Evolutionary conservation across 2,329 filamentous ascomycete genomes (phyloP).

Genomic region (Pseudogymnoascus sp.): DNA sequence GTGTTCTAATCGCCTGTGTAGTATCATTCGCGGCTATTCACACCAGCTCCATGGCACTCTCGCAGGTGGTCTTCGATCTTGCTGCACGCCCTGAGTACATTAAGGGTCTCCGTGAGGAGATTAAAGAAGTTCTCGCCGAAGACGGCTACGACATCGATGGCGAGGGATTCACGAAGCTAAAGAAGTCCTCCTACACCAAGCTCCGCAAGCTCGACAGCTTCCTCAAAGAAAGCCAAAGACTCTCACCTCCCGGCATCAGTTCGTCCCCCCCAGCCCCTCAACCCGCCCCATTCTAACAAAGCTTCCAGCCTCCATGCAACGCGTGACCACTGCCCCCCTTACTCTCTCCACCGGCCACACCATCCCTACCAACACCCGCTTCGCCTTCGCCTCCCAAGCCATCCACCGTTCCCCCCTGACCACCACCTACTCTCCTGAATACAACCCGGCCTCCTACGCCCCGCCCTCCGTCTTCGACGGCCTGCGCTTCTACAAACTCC

Average conservation of each 20-base stretch:
- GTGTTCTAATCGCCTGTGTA: slow-evolving; percentile 6
- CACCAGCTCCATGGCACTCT: slow-evolving; percentile 40
- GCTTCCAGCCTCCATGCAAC: slow-evolving; percentile 17
- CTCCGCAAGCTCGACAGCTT: slow-evolving; percentile 35
- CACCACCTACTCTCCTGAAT: slow-evolving; percentile 19
- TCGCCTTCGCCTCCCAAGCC: slow-evolving; percentile 28
- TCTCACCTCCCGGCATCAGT: slow-evolving; percentile 30
- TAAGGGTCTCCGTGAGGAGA: slow-evolving; percentile 21
- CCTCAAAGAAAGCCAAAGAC: slow-evolving; percentile 34
- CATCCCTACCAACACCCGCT: slow-evolving; percentile 25
- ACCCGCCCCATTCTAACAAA: not conserved
- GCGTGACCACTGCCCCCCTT: slow-evolving; percentile 18
- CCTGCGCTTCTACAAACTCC: slow-evolving; percentile 20
- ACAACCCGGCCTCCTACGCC: slow-evolving; percentile 18
- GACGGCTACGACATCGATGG: slow-evolving; percentile 47
- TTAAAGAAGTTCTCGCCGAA: slow-evolving; percentile 25
- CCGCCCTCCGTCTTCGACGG: slow-evolving; percentile 20
- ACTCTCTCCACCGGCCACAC: slow-evolving; percentile 31
- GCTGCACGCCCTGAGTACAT: slow-evolving; percentile 41
- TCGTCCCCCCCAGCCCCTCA: slow-evolving; percentile 10
- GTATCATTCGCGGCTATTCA: slow-evolving; percentile 46
- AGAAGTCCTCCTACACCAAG: slow-evolving; percentile 20
- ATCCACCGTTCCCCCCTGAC: slow-evolving; percentile 23
- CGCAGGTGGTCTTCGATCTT: slow-evolving; percentile 46
- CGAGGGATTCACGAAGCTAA: slow-evolving; percentile 30